These are phyloP conservation scores for Chlamydomonas urium DNA, from an alignment of 139 green algal species.

Conservation along the genomic window DNA sequence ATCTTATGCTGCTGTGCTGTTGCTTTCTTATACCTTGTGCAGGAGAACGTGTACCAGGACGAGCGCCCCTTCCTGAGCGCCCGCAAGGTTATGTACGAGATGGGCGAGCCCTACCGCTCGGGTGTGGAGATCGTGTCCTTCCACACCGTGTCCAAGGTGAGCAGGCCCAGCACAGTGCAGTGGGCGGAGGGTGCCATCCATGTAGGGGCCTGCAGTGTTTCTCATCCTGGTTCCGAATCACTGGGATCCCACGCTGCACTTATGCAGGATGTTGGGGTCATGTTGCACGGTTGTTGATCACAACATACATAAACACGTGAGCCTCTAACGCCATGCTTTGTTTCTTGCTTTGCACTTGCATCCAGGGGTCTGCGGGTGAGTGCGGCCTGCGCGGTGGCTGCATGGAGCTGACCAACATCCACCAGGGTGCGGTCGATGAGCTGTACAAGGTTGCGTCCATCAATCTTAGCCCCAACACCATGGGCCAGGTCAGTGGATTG, in stretches of 20 bases:
- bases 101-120: conserved; percentile 56
- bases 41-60: conserved; percentile 52
- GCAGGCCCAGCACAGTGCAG: too few relatives aligned
- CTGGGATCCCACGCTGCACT: too few relatives aligned
- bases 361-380: conserved; percentile 16
- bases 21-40: background rate
- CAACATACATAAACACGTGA: too few relatives aligned
- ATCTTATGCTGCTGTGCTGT: too few relatives aligned
- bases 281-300: too few relatives aligned
- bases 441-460: conserved; percentile 85
- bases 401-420: conserved; percentile 84
- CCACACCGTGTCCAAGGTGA: conserved; percentile 74
- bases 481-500: conserved; percentile 49
- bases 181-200: too few relatives aligned
- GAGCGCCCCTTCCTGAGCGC: conserved; percentile 77
- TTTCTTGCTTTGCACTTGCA: too few relatives aligned
- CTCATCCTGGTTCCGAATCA: too few relatives aligned
- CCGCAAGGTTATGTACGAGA: conserved; percentile 75
- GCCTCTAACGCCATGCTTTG: too few relatives aligned
- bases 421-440: conserved; percentile 68
- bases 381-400: conserved; percentile 79
- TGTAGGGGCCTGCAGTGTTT: too few relatives aligned
- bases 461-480: conserved; percentile 78
- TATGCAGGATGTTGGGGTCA: too few relatives aligned
- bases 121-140: conserved; percentile 75